Conservation (phyloP, 2,329 filamentous ascomycete species). For the Calonectria pauciramosa region DNA sequence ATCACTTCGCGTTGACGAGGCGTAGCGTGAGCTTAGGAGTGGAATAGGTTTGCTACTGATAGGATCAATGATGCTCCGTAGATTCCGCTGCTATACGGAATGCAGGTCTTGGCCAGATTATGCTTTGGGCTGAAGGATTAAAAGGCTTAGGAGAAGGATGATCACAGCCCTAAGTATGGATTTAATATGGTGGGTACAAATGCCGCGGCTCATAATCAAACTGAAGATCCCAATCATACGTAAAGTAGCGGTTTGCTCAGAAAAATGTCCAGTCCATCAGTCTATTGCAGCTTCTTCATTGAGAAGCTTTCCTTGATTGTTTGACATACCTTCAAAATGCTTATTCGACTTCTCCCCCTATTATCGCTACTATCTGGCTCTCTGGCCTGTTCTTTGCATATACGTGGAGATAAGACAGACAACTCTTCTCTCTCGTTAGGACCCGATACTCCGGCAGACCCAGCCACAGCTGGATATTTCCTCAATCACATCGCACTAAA, state of each 20-base stretch:
- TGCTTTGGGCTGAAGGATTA: background rate
- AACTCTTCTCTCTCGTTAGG: background rate
- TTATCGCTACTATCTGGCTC: background rate
- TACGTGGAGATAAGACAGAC: background rate
- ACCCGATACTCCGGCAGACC: background rate
- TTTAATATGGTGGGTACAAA: background rate
- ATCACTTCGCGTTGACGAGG: too few relatives aligned
- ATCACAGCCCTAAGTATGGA: background rate
- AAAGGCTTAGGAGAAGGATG: background rate
- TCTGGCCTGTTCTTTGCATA: background rate
- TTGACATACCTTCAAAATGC: background rate
- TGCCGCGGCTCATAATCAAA: background rate
- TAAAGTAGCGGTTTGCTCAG: background rate
- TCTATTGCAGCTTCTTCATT: background rate
- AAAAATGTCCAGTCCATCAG: background rate
- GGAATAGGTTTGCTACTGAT: background rate
- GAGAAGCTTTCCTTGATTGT: background rate
- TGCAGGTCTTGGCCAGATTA: background rate
- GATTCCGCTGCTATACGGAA: background rate
- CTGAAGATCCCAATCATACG: background rate
- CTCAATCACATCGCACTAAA: background rate
- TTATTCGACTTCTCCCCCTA: background rate
- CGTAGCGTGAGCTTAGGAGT: background rate
- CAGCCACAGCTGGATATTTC: background rate
- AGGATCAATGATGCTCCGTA: background rate